Evolutionary conservation across 495 filamentous ascomycete species (phyloP).

Genomic region (Hypoxylon subgilvum): DNA sequence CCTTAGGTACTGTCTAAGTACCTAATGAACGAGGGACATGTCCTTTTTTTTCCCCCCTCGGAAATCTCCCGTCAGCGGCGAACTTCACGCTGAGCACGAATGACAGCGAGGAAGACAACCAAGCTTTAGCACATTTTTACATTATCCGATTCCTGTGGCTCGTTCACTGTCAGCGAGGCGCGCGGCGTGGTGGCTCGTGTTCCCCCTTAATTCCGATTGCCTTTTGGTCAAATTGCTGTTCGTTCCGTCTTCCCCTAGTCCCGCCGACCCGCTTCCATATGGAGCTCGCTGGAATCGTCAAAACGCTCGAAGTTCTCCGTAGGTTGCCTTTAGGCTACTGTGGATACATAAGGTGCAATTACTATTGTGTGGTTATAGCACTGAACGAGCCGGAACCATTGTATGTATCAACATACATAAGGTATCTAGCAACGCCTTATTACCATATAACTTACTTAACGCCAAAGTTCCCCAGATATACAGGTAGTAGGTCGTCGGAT

Average conservation of each 20-base stretch:
- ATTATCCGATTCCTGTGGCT: conserved; percentile 31
- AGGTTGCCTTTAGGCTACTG: conserved; percentile 35
- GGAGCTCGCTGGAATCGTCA: conserved; percentile 29
- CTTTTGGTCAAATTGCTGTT: conserved; percentile 31
- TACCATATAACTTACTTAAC: conserved; percentile 17
- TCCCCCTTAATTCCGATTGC: conserved; percentile 25
- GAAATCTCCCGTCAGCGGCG: conserved; percentile 7
- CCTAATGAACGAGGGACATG: not conserved
- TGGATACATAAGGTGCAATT: no score
- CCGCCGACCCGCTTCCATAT: conserved; percentile 37
- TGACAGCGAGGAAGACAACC: conserved; percentile 3
- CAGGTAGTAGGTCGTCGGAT: no score
- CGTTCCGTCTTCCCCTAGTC: conserved; percentile 41
- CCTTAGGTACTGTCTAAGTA: no score
- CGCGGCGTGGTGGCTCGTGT: conserved; percentile 27
- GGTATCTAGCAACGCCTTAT: conserved; percentile 20
- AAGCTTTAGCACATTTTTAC: conserved; percentile 14
- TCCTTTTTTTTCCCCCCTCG: conserved; percentile 4
- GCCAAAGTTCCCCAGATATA: conserved; percentile 1
- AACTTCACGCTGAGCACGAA: not conserved
- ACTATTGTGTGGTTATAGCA: no score
- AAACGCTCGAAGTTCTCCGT: conserved; percentile 13
- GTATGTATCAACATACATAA: no score
- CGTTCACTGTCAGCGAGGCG: conserved; percentile 32
- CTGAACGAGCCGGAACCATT: no score